Conservation (phyloP, 164 flowering plant genomes). For the Vitis cinerea region DNA sequence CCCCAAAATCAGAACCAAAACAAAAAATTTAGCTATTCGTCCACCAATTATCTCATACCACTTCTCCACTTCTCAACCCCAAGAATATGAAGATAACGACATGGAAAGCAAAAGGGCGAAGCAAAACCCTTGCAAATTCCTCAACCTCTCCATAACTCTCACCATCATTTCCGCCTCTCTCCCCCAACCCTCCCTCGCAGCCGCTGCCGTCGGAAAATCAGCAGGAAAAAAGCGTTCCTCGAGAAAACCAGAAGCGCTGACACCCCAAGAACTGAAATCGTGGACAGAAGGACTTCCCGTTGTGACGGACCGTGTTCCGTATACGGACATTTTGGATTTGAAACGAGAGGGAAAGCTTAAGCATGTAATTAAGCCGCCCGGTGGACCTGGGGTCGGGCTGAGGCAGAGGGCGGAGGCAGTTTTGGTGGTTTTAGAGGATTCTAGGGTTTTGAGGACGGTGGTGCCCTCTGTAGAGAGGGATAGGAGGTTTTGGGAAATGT, state of each 20-base stretch:
- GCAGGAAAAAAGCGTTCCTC: slow-evolving; percentile 34
- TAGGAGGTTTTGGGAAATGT: slow-evolving; percentile 65
- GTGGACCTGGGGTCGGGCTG: slow-evolving; percentile 17
- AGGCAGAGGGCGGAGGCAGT: slow-evolving; percentile 52
- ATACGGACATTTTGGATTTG: slow-evolving; percentile 59
- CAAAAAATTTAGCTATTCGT: not conserved
- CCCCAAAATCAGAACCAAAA: not conserved
- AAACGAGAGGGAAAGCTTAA: slow-evolving; percentile 64
- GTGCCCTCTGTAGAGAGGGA: slow-evolving; percentile 65
- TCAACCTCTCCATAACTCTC: slow-evolving; percentile 54
- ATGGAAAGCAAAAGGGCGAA: slow-evolving; percentile 3
- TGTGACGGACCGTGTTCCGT: slow-evolving; percentile 55
- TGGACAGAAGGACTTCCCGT: slow-evolving; percentile 70
- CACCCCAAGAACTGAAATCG: slow-evolving; percentile 62
- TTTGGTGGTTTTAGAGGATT: slow-evolving; percentile 76
- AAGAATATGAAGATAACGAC: slow-evolving; percentile 5
- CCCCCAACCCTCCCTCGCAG: slow-evolving; percentile 32
- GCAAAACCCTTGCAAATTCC: slow-evolving; percentile 23
- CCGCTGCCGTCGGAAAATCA: slow-evolving; percentile 35
- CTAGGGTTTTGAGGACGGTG: slow-evolving; percentile 70
- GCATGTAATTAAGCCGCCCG: slow-evolving; percentile 64
- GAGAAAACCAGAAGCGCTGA: slow-evolving; percentile 42
- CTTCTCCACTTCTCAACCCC: not conserved
- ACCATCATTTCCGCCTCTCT: slow-evolving; percentile 69
- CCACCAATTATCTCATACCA: slow-evolving; percentile 4